Conservation (phyloP, 192 early-diverging fungal genomes). For the Linnemannia schmuckeri region DNA sequence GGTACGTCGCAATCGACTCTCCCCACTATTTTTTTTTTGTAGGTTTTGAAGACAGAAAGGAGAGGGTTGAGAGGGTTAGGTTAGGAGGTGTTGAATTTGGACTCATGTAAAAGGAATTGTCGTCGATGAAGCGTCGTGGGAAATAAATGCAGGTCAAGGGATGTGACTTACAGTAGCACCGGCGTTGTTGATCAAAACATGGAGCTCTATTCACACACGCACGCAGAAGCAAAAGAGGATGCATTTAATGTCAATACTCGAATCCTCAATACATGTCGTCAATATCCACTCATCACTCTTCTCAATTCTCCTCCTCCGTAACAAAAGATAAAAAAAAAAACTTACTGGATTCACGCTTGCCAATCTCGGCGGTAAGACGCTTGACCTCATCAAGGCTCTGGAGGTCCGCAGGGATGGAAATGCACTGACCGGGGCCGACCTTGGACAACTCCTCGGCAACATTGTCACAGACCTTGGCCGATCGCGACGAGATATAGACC, state of each 20-base stretch:
- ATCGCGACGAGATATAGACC: conserved; percentile 93
- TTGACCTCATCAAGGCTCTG: conserved; percentile 69
- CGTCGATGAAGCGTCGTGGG: too few relatives aligned
- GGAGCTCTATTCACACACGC: conserved; percentile 64
- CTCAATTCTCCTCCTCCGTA: background rate
- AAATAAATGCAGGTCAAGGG: background rate
- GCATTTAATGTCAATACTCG: background rate
- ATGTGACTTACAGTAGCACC: conserved; percentile 63
- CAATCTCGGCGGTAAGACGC: conserved; percentile 67
- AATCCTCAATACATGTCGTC: background rate
- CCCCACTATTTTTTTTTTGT: too few relatives aligned
- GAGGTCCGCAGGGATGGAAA: conserved; percentile 82
- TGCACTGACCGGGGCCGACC: conserved; percentile 78
- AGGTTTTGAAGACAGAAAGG: background rate
- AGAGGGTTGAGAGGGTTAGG: background rate
- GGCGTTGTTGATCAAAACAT: conserved; percentile 92
- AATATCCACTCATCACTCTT: background rate
- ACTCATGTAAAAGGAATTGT: background rate
- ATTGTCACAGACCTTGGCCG: conserved; percentile 68
- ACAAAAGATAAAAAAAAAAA: background rate
- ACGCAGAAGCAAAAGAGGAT: background rate
- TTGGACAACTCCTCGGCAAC: conserved; percentile 77
- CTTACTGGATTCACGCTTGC: conserved; percentile 70
- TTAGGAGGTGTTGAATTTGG: conserved; percentile 27
- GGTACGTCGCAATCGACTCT: conserved; percentile 64